Evolutionary conservation across 2,329 filamentous ascomycete species (phyloP).

Genomic region (Colletotrichum viniferum): DNA sequence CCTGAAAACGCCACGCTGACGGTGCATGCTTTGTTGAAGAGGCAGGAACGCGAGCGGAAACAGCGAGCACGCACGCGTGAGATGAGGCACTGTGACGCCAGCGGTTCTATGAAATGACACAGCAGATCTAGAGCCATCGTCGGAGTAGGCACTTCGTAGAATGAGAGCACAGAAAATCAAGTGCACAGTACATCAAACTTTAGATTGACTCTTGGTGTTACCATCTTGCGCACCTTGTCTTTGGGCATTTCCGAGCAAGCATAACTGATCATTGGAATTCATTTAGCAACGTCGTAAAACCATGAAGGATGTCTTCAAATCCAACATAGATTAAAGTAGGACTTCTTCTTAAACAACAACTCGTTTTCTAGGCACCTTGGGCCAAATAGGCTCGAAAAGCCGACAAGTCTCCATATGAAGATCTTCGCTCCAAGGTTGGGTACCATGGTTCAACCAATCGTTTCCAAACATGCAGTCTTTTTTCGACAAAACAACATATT

Average conservation of each 20-base stretch:
- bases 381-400: background rate
- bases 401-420: background rate
- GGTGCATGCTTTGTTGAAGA: background rate
- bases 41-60: background rate
- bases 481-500: background rate
- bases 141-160: background rate
- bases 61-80: background rate
- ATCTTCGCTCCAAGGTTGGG: background rate
- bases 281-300: background rate
- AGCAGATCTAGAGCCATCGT: background rate
- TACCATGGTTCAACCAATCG: background rate
- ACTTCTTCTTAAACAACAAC: background rate
- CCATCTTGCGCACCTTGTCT: background rate
- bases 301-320: background rate
- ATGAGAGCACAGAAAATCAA: background rate
- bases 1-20: background rate
- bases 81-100: background rate
- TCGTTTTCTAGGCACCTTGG: background rate
- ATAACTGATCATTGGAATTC: background rate
- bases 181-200: rapidly evolving
- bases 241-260: background rate
- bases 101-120: background rate
- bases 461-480: background rate
- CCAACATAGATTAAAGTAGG: too few relatives aligned
- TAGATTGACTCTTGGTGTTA: background rate